Evolutionary conservation across 148 eudicot genomes (phyloP), one percentile per base, ranked within the genome.

Genomic region (Rhododendron molle): DNA sequence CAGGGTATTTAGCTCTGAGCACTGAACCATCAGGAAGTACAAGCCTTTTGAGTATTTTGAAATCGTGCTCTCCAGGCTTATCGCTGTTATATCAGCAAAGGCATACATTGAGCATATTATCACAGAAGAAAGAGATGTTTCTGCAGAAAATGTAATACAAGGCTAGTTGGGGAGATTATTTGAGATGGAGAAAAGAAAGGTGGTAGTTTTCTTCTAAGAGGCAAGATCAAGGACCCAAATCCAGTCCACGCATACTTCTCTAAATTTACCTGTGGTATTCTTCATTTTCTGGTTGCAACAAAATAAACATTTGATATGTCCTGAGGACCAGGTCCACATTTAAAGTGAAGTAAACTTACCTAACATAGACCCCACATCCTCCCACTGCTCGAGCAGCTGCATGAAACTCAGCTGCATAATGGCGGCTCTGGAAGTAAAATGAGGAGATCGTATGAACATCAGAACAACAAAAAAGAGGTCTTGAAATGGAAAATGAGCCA

Each of bases 321-420:
- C 34, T 79, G 60, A 79, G 60, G 54, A 47, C 16, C 82, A 47
- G 82, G 54, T 79, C 14, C 82, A 49, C 62, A 44, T 23, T 9
- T 84, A 32, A 81, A 76, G 80, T 38, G 47, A 44, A 50, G 12
- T 49, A 10, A n/a, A 12, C 49, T 52, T 83, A 91, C 92, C 92
- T 89, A 18, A 90, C 92, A 78, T 90, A 90, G 83, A 90, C 85
- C 67, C 88, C 87, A 80, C 91, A 91, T 14, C 92, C 92, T 69
- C 92, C 91, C 34, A 91, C 84, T 43, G 92, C 92, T 86, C 92
- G 84, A 58, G 92, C 92, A 44, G 86, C 88, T 46, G 90, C 91
- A 77, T 91, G 92, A 80, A 89, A 91, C 85, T 91, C 88, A 36
- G 92, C 92, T 46, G 92, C 89, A 74, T 54, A 15, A 58, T 91